Base-by-base conservation (phyloP, 2,329 filamentous ascomycete genomes). In the Neophaeococcomyces mojaviensis region DNA sequence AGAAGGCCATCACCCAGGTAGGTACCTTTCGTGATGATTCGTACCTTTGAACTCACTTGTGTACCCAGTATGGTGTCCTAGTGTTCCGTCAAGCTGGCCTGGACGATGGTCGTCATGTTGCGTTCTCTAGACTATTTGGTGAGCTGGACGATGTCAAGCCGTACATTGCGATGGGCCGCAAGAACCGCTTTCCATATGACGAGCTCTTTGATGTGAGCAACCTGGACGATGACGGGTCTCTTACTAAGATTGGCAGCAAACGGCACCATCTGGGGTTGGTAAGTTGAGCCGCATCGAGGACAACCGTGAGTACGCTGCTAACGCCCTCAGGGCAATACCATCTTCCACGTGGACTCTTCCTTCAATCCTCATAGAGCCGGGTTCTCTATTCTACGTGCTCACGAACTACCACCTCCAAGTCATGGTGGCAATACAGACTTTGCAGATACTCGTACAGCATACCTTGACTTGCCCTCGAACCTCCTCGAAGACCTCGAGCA, bases 191-290 rank as follows among this genome's bases (percentile, higher is more conserved):
- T 50, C 54, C 60, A 2, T 66, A 71, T 49, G 62, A 68, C 34
- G 71, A 79, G 57, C 66, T 81, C 1, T 79, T 79, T 57, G 77
- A 81, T 52, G 74, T 74, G 0, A 67, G 72, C 42, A 81, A 81
- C 57, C 61, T 78, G 10, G 68, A 76, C 39, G 64, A 65, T 2
- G 67, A 76, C 34, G 70, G 69, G 36, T 59, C 60, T 1, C 53
- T 74, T 2, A 62, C 73, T n/a, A 60, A 66, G 30, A 52, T 66
- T 3, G 61, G 66, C 42, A 64, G 61, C 44, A 62, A 67, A 16
- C 64, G 70, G 18, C 62, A 63, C 10, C 64, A 69, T 39, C 61
- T 63, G 48, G 68, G 66, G 52, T 61, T 64, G 56, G 67, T 68
- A 46, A 50, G 61, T 22, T 38, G 49, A 12, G 39, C 55, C n/a